A percentile compares a stretch with the other conserved stretches of the same genome.
These are phyloP conservation scores for Tritrichomonas musculus DNA, from an alignment of 208 protist species.

Conservation along the genomic window DNA sequence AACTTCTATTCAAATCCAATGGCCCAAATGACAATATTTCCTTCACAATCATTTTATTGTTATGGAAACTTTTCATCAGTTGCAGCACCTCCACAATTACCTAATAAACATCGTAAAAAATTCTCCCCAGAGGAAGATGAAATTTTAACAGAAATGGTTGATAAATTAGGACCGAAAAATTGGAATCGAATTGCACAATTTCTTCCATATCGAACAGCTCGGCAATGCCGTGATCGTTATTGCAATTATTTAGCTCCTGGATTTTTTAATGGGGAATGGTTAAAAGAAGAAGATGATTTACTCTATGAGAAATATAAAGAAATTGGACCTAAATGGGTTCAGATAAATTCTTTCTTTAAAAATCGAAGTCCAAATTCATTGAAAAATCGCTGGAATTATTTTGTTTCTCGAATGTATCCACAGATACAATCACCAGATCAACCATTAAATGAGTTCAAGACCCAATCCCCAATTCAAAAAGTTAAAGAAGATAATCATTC, in stretches of 20 bases:
- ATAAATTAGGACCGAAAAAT: not conserved
- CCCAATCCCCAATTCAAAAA: too few species aligned
- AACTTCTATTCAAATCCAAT: not conserved
- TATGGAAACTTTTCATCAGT: not conserved
- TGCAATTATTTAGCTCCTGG: not conserved
- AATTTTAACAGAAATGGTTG: not conserved
- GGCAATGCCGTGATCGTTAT: not conserved
- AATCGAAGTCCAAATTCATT: not conserved
- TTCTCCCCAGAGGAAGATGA: not conserved
- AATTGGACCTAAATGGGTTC: not conserved
- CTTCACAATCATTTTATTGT: not conserved
- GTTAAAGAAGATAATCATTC: too few species aligned
- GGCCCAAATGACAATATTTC: not conserved
- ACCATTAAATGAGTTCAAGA: too few species aligned
- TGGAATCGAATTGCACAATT: not conserved
- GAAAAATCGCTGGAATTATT: not conserved
- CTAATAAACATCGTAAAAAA: not conserved
- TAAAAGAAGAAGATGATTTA: not conserved
- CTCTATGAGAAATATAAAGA: not conserved
- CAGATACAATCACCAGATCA: too few species aligned
- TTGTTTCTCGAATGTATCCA: not conserved
- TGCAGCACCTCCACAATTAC: not conserved
- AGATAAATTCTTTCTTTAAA: not conserved
- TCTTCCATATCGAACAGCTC: not conserved
- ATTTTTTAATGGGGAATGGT: not conserved